phyloP scores from a whole-genome alignment of 495 filamentous ascomycete genomes.

The Penicillium crystallinum region DNA sequence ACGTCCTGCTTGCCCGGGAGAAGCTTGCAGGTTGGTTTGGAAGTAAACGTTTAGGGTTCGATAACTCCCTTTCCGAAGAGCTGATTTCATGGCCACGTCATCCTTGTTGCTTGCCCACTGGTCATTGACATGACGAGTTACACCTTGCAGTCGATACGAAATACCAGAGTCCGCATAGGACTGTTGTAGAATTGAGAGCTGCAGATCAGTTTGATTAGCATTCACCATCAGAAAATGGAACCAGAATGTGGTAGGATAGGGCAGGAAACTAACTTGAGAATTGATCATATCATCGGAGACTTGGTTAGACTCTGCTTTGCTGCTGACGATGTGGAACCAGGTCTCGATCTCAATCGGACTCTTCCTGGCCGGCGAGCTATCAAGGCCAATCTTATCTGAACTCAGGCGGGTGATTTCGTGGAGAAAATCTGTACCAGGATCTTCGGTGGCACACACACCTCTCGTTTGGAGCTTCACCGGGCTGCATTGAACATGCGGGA shows the following conservation, averaged over 20 bases:
- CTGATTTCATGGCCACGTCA: constrained; percentile 57
- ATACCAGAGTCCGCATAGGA: constrained; percentile 42
- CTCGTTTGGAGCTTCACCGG: constrained; percentile 16
- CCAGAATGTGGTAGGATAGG: not conserved
- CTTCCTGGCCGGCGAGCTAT: constrained; percentile 19
- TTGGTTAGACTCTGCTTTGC: constrained; percentile 24
- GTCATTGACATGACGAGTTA: constrained; percentile 70
- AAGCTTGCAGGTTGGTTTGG: constrained; percentile 41
- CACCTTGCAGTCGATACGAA: constrained; percentile 55
- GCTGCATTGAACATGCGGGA: constrained; percentile 15
- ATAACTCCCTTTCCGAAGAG: constrained; percentile 52
- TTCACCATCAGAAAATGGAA: too few relatives aligned
- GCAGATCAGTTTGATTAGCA: not conserved
- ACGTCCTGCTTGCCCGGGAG: constrained; percentile 19
- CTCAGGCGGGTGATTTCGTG: constrained; percentile 25
- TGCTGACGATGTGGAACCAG: constrained; percentile 46
- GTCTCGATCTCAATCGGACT: constrained; percentile 41
- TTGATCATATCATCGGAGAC: constrained; percentile 39
- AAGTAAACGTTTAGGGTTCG: constrained; percentile 49
- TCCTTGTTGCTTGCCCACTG: constrained; percentile 60
- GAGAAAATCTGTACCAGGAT: constrained; percentile 28
- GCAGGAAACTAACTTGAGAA: constrained; percentile 33
- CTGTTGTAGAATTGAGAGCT: constrained; percentile 40
- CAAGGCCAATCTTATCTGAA: constrained; percentile 6
- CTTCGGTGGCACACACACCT: constrained; percentile 36